Conservation (phyloP, 1,139 yeast species). For the Geotrichum australiense region DNA sequence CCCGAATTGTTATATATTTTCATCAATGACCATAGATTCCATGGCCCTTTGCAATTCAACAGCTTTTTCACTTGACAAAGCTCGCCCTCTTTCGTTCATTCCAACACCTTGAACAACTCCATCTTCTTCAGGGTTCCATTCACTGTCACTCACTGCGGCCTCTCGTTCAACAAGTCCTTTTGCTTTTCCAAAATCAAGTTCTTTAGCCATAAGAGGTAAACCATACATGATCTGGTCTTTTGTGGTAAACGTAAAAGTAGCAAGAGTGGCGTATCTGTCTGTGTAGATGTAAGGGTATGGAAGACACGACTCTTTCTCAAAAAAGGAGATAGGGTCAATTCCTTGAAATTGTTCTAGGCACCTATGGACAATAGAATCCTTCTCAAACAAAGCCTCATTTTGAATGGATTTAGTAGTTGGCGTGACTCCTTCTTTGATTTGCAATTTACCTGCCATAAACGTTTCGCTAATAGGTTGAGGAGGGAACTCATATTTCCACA, state of each 20-base stretch:
- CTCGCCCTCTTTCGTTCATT: neutral
- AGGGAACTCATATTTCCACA: conserved; percentile 44
- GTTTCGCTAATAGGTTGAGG: conserved; percentile 21
- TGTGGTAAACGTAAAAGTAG: conserved; percentile 20
- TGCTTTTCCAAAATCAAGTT: conserved; percentile 27
- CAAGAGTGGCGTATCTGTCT: conserved; percentile 31
- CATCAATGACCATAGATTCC: conserved; percentile 26
- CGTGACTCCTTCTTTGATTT: neutral
- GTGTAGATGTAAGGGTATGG: conserved; percentile 49
- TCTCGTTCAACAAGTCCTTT: conserved; percentile 22
- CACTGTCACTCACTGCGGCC: conserved; percentile 1
- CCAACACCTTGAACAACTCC: conserved; percentile 18
- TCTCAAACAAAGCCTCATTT: neutral
- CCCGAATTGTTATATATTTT: too few species aligned
- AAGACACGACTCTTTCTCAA: conserved; percentile 59
- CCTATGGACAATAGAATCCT: neutral
- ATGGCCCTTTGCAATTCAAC: conserved; percentile 29
- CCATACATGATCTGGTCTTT: conserved; percentile 20
- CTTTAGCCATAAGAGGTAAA: conserved; percentile 17
- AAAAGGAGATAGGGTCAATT: conserved; percentile 47
- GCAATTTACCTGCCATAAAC: conserved; percentile 4
- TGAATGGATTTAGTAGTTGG: too few species aligned
- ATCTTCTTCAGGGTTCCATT: conserved; percentile 19
- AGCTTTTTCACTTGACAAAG: conserved; percentile 15
- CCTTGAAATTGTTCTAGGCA: conserved; percentile 3